phyloP scores from a whole-genome alignment of 768 basidiomycete species.

The Chalciporus sphaerocephalus region DNA sequence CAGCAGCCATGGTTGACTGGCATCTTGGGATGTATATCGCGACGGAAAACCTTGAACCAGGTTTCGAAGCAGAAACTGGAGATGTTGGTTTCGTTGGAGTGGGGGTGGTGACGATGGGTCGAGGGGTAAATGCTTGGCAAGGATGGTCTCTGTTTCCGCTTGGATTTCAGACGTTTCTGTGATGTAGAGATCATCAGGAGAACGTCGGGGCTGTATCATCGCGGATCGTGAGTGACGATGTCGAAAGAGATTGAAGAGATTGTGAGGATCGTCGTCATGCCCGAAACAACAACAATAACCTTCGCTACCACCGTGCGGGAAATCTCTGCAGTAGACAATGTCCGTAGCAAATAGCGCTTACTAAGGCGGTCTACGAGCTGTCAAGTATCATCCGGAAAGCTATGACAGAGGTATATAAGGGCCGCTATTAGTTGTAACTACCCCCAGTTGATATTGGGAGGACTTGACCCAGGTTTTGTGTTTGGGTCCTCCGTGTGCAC shows the following conservation, averaged over 20 bases:
- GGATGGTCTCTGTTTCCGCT: slow-evolving; percentile 58
- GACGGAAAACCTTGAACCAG: slow-evolving; percentile 77
- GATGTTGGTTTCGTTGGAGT: slow-evolving; percentile 62
- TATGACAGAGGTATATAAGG: too few relatives aligned
- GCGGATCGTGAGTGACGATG: not conserved
- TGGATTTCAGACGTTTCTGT: slow-evolving; percentile 64
- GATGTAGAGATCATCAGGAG: slow-evolving; percentile 54
- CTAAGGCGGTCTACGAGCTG: too few relatives aligned
- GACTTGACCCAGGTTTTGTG: too few relatives aligned
- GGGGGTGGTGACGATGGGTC: slow-evolving; percentile 27
- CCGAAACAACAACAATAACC: too few relatives aligned
- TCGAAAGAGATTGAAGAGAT: not conserved
- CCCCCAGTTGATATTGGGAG: too few relatives aligned
- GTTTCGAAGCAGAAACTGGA: slow-evolving; percentile 70
- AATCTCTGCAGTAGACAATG: too few relatives aligned
- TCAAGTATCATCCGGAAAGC: too few relatives aligned
- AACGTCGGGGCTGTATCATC: slow-evolving; percentile 27
- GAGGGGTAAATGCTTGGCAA: slow-evolving; percentile 51
- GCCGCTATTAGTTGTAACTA: too few relatives aligned
- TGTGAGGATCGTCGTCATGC: not conserved
- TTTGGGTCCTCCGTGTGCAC: too few relatives aligned
- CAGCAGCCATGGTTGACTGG: slow-evolving; percentile 91
- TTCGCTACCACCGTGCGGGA: too few relatives aligned
- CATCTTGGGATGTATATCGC: slow-evolving; percentile 81
- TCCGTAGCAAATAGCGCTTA: too few relatives aligned